Evolutionary conservation across 305 asterid species (phyloP).

Genomic region (Stenogyne calaminthoides): DNA sequence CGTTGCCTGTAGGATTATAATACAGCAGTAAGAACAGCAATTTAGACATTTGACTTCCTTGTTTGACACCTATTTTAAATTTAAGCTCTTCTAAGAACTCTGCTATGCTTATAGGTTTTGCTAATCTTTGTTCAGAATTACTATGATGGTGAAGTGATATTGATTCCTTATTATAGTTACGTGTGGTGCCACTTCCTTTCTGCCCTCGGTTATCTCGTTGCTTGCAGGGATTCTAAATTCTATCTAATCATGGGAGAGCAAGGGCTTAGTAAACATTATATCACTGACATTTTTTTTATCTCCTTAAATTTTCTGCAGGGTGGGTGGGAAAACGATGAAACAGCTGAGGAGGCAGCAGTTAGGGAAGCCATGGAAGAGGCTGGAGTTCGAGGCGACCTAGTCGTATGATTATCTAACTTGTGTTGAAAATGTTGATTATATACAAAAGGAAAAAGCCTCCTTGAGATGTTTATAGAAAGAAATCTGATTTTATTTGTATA

Average conservation of each 20-base stretch:
- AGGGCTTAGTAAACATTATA: not conserved
- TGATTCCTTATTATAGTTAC: not conserved
- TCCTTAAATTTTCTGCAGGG: constrained; percentile 51
- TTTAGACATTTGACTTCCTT: not conserved
- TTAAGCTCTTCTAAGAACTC: not conserved
- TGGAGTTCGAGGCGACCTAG: constrained; percentile 88
- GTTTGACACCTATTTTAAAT: not conserved
- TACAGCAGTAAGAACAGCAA: not conserved
- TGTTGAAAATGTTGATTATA: not conserved
- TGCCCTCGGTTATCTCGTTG: not conserved
- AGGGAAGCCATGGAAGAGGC: constrained; percentile 97
- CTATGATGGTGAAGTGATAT: not conserved
- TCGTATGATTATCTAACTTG: constrained; percentile 46
- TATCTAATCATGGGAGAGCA: no score
- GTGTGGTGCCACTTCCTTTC: constrained; percentile 7
- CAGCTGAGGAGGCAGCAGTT: constrained; percentile 86
- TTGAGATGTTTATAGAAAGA: not conserved
- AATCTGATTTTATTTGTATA: not conserved
- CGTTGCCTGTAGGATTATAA: not conserved
- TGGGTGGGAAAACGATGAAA: constrained; percentile 98
- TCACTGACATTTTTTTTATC: constrained; percentile 6
- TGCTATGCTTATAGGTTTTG: not conserved
- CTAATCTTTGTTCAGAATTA: not conserved
- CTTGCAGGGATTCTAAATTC: not conserved
- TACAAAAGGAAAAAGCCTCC: not conserved